A percentile compares a stretch with the other conserved stretches of the same genome.
Evolutionary conservation across 768 basidiomycete species (phyloP).

Genomic region (Kwoniella mangroviensis): DNA sequence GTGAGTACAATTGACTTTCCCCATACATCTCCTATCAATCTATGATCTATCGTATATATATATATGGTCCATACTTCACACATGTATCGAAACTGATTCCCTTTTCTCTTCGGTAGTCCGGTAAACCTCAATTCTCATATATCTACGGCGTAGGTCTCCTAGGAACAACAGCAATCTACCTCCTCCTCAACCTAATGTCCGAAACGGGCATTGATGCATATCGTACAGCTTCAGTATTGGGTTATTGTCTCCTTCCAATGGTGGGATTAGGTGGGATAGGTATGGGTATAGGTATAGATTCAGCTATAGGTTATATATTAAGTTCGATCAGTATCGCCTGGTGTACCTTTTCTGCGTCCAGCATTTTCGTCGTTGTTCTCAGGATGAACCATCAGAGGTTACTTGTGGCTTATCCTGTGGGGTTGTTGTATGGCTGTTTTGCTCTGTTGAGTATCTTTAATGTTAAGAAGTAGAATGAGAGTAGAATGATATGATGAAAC

Average conservation of each 20-base stretch:
- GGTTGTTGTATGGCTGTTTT: conserved; percentile 90
- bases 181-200: conserved; percentile 95
- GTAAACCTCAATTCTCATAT: conserved; percentile 97
- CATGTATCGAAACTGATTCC: neutral
- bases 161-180: conserved; percentile 88
- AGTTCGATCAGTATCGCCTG: conserved; percentile 83
- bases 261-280: conserved; percentile 89
- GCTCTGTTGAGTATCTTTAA: conserved; percentile 90
- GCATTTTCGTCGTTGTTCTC: conserved; percentile 92
- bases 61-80: no score
- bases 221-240: conserved; percentile 85
- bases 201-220: conserved; percentile 93
- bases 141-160: conserved; percentile 98
- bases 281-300: conserved; percentile 82
- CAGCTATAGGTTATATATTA: conserved; percentile 80
- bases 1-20: no score
- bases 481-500: neutral
- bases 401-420: conserved; percentile 95
- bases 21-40: no score
- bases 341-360: conserved; percentile 96
- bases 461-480: conserved; percentile 52
- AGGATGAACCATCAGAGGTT: conserved; percentile 94
- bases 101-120: conserved; percentile 67
- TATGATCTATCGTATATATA: no score
- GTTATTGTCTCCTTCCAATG: conserved; percentile 96